Evolutionary conservation across 495 filamentous ascomycete genomes (phyloP), one percentile per base, ranked within the genome.

Genomic region (Lindgomyces ingoldianus): DNA sequence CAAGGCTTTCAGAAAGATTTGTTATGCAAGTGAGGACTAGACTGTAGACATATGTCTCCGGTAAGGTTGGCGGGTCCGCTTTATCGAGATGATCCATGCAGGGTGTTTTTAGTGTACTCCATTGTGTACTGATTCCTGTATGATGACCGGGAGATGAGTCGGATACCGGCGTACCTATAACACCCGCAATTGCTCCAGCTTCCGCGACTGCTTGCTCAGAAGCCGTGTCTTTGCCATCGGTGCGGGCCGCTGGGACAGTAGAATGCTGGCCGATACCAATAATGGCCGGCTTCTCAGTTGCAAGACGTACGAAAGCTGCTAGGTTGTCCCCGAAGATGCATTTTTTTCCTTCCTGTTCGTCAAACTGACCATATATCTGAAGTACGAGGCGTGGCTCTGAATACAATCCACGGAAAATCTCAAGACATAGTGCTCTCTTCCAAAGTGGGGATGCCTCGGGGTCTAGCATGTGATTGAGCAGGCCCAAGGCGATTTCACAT

Each of bases 31-130:
- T 89, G 14, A 98, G 79, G 6, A 91, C 90, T 16, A 98, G 81
- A 68, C 88, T 89, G 75, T 98, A 96, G 26, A 96, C 83, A 70
- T 98, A 98, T 0, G 95, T 95, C 53, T 96, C 92, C 1, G 94
- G 94, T 42, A 94, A 82, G 9, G 75, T 57, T 3, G 93, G 91
- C 3, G 94, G 82, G 30, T 98, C 93, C 2, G 85, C 81, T 73
- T 98, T 98, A 76, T 98, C 94, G 11, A 98, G 83, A 51, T 96
- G 89, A 59, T 98, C 94, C 41, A 98, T 89, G 72, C 92, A 98
- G 24, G 93, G 87, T 19, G 90, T 91, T 56, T 91, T 81, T 68
- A 95, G 84, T 21, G 87, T 81, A 78, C 95, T 98, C 93, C 91
- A 97, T 68, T 93, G 88, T 26, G 78, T 84, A 74, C 91, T 96